Percentiles rank a stretch among this genome's conserved stretches.
These are phyloP conservation scores for Cladorrhinum sp. DNA, from an alignment of 2,329 filamentous ascomycete species.

Conservation along the genomic window DNA sequence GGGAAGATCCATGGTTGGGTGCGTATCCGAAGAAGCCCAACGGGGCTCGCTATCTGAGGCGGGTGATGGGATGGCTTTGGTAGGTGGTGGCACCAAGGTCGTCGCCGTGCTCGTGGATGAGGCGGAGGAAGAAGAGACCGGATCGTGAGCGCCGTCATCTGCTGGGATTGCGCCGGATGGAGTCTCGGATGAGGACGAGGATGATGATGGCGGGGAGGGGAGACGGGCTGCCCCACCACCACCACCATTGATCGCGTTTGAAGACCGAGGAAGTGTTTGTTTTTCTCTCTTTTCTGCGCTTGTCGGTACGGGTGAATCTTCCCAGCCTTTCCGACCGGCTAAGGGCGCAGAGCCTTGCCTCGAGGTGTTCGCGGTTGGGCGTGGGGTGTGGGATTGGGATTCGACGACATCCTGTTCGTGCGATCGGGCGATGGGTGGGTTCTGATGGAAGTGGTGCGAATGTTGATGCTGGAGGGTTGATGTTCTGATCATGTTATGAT, in stretches of 20 bases:
- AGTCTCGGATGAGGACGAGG: slow-evolving; percentile 44
- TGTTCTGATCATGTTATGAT: slow-evolving; percentile 60
- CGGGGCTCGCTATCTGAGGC: slow-evolving; percentile 33
- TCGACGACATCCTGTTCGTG: slow-evolving; percentile 24
- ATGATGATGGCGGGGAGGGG: slow-evolving; percentile 54
- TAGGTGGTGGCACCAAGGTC: slow-evolving; percentile 24
- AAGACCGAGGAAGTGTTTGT: slow-evolving; percentile 26
- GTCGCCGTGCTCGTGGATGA: slow-evolving; percentile 28
- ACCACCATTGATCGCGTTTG: slow-evolving; percentile 19
- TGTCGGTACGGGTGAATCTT: slow-evolving; percentile 12
- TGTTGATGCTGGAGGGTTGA: slow-evolving; percentile 47
- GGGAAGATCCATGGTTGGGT: slow-evolving; percentile 25
- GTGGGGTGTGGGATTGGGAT: slow-evolving; percentile 21
- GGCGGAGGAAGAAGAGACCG: slow-evolving; percentile 30
- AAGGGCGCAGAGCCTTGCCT: slow-evolving; percentile 20
- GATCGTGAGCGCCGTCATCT: slow-evolving; percentile 22
- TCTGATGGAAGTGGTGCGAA: slow-evolving; percentile 38
- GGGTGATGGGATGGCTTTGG: slow-evolving; percentile 35
- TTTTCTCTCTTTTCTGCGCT: slow-evolving; percentile 10
- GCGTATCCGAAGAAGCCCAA: slow-evolving; percentile 25
- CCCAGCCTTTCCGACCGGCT: slow-evolving; percentile 14
- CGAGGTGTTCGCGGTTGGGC: slow-evolving; percentile 24
- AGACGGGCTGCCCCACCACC: slow-evolving; percentile 43
- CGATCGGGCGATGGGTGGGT: slow-evolving; percentile 37
- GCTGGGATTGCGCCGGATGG: slow-evolving; percentile 22